Evolutionary conservation across 106 monocot species (phyloP), one percentile per base, ranked within the genome.

Genomic region (Iris macrosiphon): DNA sequence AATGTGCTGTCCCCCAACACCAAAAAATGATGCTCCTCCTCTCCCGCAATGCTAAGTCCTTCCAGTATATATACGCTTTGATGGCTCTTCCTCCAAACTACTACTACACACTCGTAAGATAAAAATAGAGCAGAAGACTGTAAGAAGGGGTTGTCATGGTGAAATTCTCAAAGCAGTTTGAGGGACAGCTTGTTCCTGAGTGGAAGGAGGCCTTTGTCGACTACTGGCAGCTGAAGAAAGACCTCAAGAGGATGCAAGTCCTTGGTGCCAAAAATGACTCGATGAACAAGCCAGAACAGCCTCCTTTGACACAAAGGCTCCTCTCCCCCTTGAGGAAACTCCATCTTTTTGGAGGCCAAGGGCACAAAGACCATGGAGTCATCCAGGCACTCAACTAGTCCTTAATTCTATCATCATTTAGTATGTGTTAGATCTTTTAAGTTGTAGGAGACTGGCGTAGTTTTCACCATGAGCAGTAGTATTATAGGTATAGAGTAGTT

Each of bases 191-290:
- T 17, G 87, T 98, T 37, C 98, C 98, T 15, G 98, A 98, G 41
- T 98, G 98, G 98, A 98, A 91, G 79, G 83, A 98, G 25, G 98
- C 98, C 26, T 98, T 98, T 57, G 91, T 98, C 8, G 98, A 98
- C 57, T 98, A 98, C 59, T 73, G 83, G 78, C 87, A 76, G 41
- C 78, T 98, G 3, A 98, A 91, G 64, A 98, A 84, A 62, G 90
- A 91, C 60, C 62, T 98, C 7, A 91, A 98, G 67, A 87, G 72
- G 72, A 83, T 98, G 68, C 79, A 83, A 45, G 33, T 48, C 29
- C 69, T 59, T 55, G 12, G 32, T 18, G 33, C 17, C 5, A 50
- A 46, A 30, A 40, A 60, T 25, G 37, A 29, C 14, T 28, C 43
- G 28, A 11, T n/a, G 7, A 60, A 64, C 43, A 56, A 55, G 29